A percentile compares a stretch with the other conserved stretches of the same genome.
Evolutionary conservation across 2,329 filamentous ascomycete genomes (phyloP).

Genomic region (Diplodia scrobiculata): DNA sequence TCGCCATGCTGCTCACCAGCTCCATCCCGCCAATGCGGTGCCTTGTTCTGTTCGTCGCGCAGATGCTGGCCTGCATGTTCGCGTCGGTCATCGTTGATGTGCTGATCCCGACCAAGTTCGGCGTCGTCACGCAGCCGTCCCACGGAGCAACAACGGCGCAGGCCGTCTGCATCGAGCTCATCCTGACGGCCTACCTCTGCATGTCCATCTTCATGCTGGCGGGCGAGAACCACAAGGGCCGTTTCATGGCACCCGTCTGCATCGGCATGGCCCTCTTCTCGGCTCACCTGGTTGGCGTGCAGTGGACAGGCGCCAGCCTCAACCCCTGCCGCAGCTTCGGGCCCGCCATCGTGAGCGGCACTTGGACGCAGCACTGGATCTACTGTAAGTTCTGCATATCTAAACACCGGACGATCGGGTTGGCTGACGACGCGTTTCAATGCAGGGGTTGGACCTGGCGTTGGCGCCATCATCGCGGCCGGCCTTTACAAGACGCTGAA

Average conservation of each 20-base stretch:
- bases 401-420: background rate
- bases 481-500: constrained; percentile 55
- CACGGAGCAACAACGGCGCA: constrained; percentile 46
- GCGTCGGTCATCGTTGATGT: constrained; percentile 50
- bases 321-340: constrained; percentile 55
- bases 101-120: constrained; percentile 50
- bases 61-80: constrained; percentile 52
- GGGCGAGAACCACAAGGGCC: constrained; percentile 47
- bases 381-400: constrained; percentile 43
- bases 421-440: background rate
- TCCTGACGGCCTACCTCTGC: constrained; percentile 53
- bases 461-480: constrained; percentile 52
- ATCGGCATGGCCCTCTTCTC: constrained; percentile 53
- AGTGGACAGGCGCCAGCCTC: constrained; percentile 52
- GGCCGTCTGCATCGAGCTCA: constrained; percentile 55
- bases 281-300: constrained; percentile 43
- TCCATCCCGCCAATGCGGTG: constrained; percentile 50
- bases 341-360: constrained; percentile 50
- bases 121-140: constrained; percentile 51
- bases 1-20: constrained; percentile 52
- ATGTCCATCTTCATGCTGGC: constrained; percentile 54
- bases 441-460: constrained; percentile 47
- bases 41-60: constrained; percentile 48
- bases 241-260: constrained; percentile 46
- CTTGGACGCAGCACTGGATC: constrained; percentile 55